phyloP scores from a whole-genome alignment of 139 green algal species.

The Nannochloris sp. region DNA sequence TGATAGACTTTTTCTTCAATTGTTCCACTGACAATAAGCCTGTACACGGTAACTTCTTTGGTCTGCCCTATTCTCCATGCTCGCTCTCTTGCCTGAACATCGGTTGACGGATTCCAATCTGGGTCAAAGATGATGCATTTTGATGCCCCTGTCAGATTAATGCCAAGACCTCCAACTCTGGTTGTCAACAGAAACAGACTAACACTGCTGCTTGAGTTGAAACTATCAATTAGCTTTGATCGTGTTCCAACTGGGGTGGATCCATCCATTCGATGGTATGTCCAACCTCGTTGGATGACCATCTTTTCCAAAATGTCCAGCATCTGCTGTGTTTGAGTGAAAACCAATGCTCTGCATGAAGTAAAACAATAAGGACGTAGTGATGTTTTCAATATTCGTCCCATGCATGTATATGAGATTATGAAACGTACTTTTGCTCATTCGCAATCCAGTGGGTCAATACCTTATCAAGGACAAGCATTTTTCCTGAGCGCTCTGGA shows the following conservation, averaged over 20 bases:
- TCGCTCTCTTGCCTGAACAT: conserved; percentile 83
- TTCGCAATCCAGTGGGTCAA: conserved; percentile 65
- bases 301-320: conserved; percentile 91
- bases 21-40: conserved; percentile 87
- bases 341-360: conserved; percentile 48
- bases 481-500: conserved; percentile 69
- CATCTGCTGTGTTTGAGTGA: conserved; percentile 96
- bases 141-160: conserved; percentile 92
- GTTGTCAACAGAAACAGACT: conserved; percentile 95
- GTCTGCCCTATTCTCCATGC: conserved; percentile 95
- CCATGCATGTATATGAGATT: background rate
- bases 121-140: conserved; percentile 93
- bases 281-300: conserved; percentile 19
- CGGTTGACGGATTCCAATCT: conserved; percentile 95
- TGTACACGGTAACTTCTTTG: conserved; percentile 85
- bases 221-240: conserved; percentile 72
- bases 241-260: conserved; percentile 61
- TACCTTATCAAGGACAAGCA: conserved; percentile 62
- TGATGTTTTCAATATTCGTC: background rate
- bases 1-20: conserved; percentile 99
- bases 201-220: conserved; percentile 66
- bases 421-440: background rate
- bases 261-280: conserved; percentile 89
- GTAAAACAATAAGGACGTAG: background rate
- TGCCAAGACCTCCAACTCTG: conserved; percentile 89